Conservation (phyloP, 1,284 basidiomycete species). For the Ganoderma meredithae region DNA sequence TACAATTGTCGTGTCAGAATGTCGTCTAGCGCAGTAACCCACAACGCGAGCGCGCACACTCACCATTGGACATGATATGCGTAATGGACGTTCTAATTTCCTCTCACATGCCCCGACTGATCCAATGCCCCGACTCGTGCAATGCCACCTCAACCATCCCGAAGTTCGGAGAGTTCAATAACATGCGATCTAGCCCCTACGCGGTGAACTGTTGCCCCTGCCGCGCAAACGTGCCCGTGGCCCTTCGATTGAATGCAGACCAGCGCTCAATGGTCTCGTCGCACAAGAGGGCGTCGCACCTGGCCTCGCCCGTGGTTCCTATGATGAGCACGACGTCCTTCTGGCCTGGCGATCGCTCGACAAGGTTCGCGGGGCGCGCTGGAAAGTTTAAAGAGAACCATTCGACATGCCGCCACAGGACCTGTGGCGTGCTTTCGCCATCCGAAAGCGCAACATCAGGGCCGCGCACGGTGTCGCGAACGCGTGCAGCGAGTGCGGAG, state of each 20-base stretch:
- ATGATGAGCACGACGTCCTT: slow-evolving; percentile 39
- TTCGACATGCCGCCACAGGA: slow-evolving; percentile 25
- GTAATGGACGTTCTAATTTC: slow-evolving; percentile 37
- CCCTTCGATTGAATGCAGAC: slow-evolving; percentile 37
- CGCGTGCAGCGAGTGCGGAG: slow-evolving; percentile 34
- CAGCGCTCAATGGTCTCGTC: slow-evolving; percentile 32
- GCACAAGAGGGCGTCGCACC: slow-evolving; percentile 33
- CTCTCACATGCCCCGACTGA: slow-evolving; percentile 43
- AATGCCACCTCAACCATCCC: slow-evolving; percentile 45
- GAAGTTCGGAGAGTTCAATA: slow-evolving; percentile 39
- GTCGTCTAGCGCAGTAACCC: not conserved
- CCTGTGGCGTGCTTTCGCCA: slow-evolving; percentile 17
- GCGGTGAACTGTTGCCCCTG: slow-evolving; percentile 42
- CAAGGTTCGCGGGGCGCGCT: slow-evolving; percentile 19
- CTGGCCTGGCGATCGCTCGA: slow-evolving; percentile 11
- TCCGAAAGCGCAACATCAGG: not conserved
- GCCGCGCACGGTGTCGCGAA: not conserved
- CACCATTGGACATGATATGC: slow-evolving; percentile 44
- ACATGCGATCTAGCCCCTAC: slow-evolving; percentile 40
- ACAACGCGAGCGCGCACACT: not conserved
- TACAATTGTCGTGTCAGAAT: slow-evolving; percentile 13
- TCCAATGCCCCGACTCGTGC: slow-evolving; percentile 25
- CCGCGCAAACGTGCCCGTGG: slow-evolving; percentile 33
- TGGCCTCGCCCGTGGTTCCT: slow-evolving; percentile 39
- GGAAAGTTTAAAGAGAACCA: slow-evolving; percentile 30